Evolutionary conservation across 2,329 filamentous ascomycete species (phyloP).

Genomic region (Xylaria sp.): DNA sequence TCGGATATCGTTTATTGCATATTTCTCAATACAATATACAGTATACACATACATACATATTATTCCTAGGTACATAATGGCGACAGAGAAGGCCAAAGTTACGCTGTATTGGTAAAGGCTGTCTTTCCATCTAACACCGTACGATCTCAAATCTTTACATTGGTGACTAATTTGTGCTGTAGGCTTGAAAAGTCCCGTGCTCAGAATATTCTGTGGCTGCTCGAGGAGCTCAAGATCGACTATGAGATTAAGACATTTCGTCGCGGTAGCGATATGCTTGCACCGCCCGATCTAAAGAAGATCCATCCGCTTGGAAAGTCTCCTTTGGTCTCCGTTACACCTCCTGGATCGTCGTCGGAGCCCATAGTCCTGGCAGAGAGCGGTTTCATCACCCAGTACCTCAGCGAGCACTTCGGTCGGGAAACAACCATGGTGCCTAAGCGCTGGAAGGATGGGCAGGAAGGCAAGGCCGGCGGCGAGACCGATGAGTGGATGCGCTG

Average conservation of each 20-base stretch:
- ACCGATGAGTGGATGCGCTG: constrained; percentile 70
- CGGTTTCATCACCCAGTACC: constrained; percentile 82
- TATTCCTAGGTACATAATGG: constrained; percentile 42
- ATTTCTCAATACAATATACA: background rate
- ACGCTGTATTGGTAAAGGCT: constrained; percentile 70
- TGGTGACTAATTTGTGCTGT: constrained; percentile 29
- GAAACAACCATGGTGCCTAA: constrained; percentile 62
- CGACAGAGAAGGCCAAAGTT: constrained; percentile 60
- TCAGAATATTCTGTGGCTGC: constrained; percentile 85
- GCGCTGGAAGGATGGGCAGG: constrained; percentile 67
- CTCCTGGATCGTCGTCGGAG: constrained; percentile 51
- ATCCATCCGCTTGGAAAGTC: constrained; percentile 90
- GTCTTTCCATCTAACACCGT: background rate
- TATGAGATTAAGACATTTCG: constrained; percentile 87
- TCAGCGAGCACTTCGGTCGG: constrained; percentile 71
- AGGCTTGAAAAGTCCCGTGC: constrained; percentile 88
- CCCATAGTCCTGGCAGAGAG: constrained; percentile 81
- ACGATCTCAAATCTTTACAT: background rate
- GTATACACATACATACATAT: too few relatives aligned
- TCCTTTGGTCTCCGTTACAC: constrained; percentile 76
- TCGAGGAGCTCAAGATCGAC: constrained; percentile 81
- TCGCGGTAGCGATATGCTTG: constrained; percentile 70
- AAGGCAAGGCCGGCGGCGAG: constrained; percentile 68
- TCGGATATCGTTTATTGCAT: background rate
- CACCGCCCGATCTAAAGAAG: constrained; percentile 79